Evolutionary conservation across 345 rosid species (phyloP).

Genomic region (Erodium maritimum): DNA sequence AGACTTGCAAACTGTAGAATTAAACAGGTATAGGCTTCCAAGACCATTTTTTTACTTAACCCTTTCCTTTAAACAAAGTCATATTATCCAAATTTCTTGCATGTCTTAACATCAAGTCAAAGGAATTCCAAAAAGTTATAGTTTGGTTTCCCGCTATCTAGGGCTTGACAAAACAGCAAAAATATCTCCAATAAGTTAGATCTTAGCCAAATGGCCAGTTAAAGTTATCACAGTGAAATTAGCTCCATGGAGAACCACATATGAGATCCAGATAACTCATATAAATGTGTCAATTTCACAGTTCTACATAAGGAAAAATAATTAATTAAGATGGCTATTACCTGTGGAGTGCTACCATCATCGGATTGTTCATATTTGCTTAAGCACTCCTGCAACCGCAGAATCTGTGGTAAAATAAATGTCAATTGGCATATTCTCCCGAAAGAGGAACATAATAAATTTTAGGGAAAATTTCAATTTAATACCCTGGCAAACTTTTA

Average conservation of each 20-base stretch:
- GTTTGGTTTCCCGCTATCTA: neutral
- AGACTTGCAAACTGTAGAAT: no score
- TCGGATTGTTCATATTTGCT: conserved; percentile 79
- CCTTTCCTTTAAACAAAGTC: neutral
- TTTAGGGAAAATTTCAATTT: no score
- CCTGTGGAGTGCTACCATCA: conserved; percentile 92
- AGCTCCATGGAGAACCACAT: neutral
- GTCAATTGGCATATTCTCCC: neutral
- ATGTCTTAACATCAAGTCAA: neutral
- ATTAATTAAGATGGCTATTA: conserved; percentile 13
- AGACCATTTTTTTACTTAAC: no score
- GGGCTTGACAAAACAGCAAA: neutral
- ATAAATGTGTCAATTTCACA: neutral
- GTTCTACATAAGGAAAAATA: neutral
- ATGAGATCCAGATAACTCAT: neutral
- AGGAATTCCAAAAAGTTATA: neutral
- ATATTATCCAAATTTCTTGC: neutral
- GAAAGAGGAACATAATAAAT: neutral
- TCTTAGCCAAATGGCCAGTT: neutral
- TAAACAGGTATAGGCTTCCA: no score
- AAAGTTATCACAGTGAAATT: neutral
- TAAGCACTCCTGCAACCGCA: conserved; percentile 73
- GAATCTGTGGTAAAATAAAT: conserved; percentile 41
- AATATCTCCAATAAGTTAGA: neutral
- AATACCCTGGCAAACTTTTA: no score